Base-by-base conservation (phyloP, 805 yeast species). In the Spathaspora passalidarum region DNA sequence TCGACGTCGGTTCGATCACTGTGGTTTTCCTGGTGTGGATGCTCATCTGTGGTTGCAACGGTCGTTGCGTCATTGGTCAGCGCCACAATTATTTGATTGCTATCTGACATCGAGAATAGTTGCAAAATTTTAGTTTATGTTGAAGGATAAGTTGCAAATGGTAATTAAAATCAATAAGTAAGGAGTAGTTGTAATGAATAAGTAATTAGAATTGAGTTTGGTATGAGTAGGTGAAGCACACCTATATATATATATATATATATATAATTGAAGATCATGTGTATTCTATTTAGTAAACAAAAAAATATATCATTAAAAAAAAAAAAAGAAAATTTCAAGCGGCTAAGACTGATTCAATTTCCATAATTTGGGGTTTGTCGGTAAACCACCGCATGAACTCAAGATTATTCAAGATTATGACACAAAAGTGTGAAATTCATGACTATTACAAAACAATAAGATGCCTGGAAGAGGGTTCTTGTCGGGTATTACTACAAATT, bases 1-100 rank as follows among this genome's bases (percentile, higher is more conserved):
- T 29, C 34, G 34, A 29, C 34, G 34, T 29, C 34, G 34, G 34
- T 17, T 29, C 34, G 34, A 29, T 10, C n/a, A n/a, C n/a, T n/a
- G n/a, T n/a, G n/a, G n/a, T n/a, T 3, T 6, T 22, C 25, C 9
- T 22, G 25, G 9, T 22, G 25, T 6, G 6, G 9, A 7, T 29
- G 16, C 17, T 29, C 34, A 29, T 29, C 34, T 29, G 34, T 29
- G 34, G 34, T n/a, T 29, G 17, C 16, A 29, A 29, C 34, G 29
- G 29, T 25, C 14, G 34, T 29, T 11, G 34, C 34, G 34, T 29
- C 34, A n/a, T 29, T 8, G 9, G 29, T 3, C 4, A n/a, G 29
- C 13, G 16, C 16, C 34, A 29, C 34, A 13, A 29, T n/a, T 29
- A 29, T 29, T 29, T 29, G 14, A 13, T 11, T 29, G 14, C 14